These are phyloP conservation scores for Zygoascus meyerae DNA, from an alignment of 1,139 yeast species.

Conservation along the genomic window DNA sequence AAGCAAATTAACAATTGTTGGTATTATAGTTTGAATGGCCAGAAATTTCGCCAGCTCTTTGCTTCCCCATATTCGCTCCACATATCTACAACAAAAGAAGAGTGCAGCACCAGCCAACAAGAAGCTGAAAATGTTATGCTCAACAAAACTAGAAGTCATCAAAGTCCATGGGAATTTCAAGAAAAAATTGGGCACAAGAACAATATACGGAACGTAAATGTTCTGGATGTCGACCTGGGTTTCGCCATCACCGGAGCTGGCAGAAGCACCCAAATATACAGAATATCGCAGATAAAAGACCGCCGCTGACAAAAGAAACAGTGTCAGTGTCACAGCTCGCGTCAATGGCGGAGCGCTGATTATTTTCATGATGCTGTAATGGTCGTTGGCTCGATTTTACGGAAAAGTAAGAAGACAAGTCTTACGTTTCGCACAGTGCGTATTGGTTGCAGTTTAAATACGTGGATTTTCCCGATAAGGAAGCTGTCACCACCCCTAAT, in stretches of 20 bases:
- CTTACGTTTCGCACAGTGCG: no score
- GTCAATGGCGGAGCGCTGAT: conserved; percentile 38
- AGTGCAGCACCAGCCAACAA: conserved; percentile 46
- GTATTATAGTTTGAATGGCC: conserved; percentile 49
- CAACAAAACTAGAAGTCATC: conserved; percentile 67
- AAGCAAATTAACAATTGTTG: conserved; percentile 28
- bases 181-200: conserved; percentile 62
- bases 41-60: conserved; percentile 57
- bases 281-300: conserved; percentile 30
- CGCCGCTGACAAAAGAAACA: conserved; percentile 30
- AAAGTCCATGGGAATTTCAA: conserved; percentile 70
- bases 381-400: background rate
- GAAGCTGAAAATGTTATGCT: conserved; percentile 50
- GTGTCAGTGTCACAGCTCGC: conserved; percentile 29
- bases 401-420: no score
- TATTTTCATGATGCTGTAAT: conserved; percentile 3
- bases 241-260: background rate
- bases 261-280: background rate
- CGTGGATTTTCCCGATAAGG: no score
- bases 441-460: no score
- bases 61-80: conserved; percentile 53
- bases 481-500: no score
- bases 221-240: conserved; percentile 22
- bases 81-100: conserved; percentile 48
- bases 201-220: conserved; percentile 55